Evolutionary conservation across 179 eudicot genomes (phyloP).

Genomic region (Amaranthus tricolor): DNA sequence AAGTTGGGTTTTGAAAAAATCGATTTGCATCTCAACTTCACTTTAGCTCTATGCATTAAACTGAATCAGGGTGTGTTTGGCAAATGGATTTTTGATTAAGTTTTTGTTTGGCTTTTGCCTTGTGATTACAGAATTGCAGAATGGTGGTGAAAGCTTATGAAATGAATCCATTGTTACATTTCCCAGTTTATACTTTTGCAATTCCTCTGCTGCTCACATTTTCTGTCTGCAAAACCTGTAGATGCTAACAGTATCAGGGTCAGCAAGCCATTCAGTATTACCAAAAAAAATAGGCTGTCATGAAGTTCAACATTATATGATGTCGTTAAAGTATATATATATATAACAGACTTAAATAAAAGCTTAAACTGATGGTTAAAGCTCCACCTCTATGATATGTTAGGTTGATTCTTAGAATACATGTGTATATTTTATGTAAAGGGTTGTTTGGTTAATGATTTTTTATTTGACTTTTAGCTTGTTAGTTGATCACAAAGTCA

Average conservation of each 20-base stretch:
- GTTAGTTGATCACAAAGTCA: no score
- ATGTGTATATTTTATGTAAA: no score
- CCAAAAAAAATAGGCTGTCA: background rate
- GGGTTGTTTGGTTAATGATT: no score
- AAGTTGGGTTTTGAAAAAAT: background rate
- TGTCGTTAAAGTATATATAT: no score
- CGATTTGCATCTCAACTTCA: background rate
- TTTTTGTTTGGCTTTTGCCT: no score
- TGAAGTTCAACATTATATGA: background rate
- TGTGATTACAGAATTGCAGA: conserved; percentile 59
- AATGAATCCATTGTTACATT: conserved; percentile 79
- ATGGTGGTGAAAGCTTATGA: conserved; percentile 74
- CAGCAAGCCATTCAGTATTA: background rate
- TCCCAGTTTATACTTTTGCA: conserved; percentile 58
- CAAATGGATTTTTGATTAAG: no score
- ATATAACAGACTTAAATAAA: no score
- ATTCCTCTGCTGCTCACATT: conserved; percentile 69
- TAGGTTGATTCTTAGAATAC: no score
- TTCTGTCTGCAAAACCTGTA: conserved; percentile 54
- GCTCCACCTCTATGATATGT: no score
- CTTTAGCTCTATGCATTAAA: background rate
- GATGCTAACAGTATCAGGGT: conserved; percentile 20
- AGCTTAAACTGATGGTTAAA: no score
- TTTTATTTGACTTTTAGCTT: no score
- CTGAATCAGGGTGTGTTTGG: background rate